phyloP scores from a whole-genome alignment of 306 rosid species.

The Cucumis hystrix region DNA sequence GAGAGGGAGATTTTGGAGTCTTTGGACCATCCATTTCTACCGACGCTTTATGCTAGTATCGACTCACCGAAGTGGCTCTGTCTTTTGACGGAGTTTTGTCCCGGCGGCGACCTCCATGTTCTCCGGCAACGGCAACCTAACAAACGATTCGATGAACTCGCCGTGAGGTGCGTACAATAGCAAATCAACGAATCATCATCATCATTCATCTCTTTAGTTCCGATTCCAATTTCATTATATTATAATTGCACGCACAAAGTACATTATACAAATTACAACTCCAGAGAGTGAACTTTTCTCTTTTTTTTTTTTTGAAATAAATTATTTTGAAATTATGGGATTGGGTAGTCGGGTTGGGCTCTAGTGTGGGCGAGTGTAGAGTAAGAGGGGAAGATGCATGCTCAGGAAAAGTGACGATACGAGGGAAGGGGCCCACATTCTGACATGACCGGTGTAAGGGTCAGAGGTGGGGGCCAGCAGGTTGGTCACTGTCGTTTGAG shows the following conservation, averaged over 20 bases:
- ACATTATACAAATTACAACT: background rate
- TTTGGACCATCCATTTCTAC: conserved; percentile 65
- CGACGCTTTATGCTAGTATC: conserved; percentile 63
- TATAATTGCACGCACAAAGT: background rate
- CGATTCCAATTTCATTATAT: background rate
- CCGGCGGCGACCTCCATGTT: conserved; percentile 81
- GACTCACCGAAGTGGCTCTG: conserved; percentile 60
- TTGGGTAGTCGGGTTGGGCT: background rate
- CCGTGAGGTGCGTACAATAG: conserved; percentile 58
- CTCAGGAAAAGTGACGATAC: conserved; percentile 19
- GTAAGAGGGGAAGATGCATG: background rate
- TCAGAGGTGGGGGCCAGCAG: conserved; percentile 24
- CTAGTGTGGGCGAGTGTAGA: conserved; percentile 11
- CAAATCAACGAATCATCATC: background rate
- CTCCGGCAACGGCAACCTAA: conserved; percentile 68
- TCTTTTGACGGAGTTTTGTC: conserved; percentile 66
- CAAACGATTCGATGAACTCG: conserved; percentile 55
- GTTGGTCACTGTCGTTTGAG: conserved; percentile 8
- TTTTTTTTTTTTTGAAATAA: background rate
- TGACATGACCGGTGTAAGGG: background rate
- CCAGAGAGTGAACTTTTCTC: background rate
- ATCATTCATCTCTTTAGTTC: background rate
- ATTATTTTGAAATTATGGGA: background rate
- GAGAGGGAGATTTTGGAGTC: conserved; percentile 58
- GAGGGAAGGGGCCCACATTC: conserved; percentile 4